Evolutionary conservation across 1,284 basidiomycete species (phyloP).

Genomic region (Irpex sp.): DNA sequence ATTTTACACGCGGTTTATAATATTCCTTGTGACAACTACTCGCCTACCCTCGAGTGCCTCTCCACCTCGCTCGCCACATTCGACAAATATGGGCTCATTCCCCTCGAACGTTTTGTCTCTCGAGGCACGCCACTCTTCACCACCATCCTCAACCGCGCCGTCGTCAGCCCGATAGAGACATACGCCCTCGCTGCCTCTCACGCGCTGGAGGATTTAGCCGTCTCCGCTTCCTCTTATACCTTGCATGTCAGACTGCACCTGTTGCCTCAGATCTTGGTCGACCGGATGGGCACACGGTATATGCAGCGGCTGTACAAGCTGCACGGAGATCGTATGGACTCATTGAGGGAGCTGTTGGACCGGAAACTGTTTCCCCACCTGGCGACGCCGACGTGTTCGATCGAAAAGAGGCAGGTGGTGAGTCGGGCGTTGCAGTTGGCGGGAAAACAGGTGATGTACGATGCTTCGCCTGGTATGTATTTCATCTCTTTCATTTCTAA

Average conservation of each 20-base stretch:
- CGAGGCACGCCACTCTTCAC: conserved; percentile 24
- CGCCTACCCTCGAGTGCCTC: conserved; percentile 24
- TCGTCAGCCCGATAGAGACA: conserved; percentile 27
- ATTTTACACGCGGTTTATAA: conserved; percentile 33
- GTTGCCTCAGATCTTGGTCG: conserved; percentile 31
- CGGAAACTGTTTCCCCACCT: conserved; percentile 30
- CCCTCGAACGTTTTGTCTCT: conserved; percentile 17
- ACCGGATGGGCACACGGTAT: conserved; percentile 35
- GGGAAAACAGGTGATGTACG: conserved; percentile 32
- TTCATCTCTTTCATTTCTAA: background rate
- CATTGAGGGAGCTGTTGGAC: conserved; percentile 32
- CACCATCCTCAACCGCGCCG: conserved; percentile 28
- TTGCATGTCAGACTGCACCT: conserved; percentile 28
- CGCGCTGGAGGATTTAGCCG: conserved; percentile 32
- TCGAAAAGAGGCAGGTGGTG: conserved; percentile 25
- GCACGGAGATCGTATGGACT: conserved; percentile 32
- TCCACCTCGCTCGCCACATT: conserved; percentile 25
- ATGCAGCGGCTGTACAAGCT: conserved; percentile 38
- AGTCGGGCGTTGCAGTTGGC: conserved; percentile 33
- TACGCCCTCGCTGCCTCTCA: conserved; percentile 34
- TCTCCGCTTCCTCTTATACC: conserved; percentile 32
- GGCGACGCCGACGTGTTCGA: conserved; percentile 24
- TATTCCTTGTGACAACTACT: conserved; percentile 27
- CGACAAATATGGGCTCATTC: conserved; percentile 26
- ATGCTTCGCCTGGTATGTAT: conserved; percentile 30